Evolutionary conservation across 1,139 yeast species (phyloP), one percentile per base, ranked within the genome.

Genomic region (Insectozyma bohioensis): DNA sequence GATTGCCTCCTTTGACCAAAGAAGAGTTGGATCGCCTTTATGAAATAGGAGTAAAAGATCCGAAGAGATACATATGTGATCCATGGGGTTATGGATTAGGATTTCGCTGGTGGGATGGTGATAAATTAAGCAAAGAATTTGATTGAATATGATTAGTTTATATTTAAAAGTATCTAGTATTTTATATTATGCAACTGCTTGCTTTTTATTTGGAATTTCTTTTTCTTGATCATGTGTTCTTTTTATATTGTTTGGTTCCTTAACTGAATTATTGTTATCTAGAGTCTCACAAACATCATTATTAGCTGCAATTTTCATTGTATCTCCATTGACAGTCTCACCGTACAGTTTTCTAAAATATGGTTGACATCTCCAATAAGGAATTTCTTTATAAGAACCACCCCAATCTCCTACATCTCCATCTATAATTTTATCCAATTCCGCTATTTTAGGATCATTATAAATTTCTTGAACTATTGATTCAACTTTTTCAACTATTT

Each of bases 351-450:
- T 79, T 45, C 98, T 72, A 65, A 94, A 88, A 54, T 86, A 85
- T 2, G 98, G 98, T 59, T 92, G 98, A 44, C 95, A 80, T 47
- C 98, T 72, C 97, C 98, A 92, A 57, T 84, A 90, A 3, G 98
- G 98, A n/a, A 92, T 77, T 5, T 71, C 73, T 54, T 79, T 79
- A 56, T 92, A 92, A 12, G 70, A 48, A 1, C 95, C 95, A 33
- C 95, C 95, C 88, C 95, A 84, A 20, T 61, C 56, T 51, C 83
- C 80, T 2, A 54, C 28, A 0, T 90, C 87, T 0, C 90, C 87
- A 11, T 63, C 67, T 0, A 59, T 61, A 1, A 83, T 68, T 1
- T 56, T 59, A 47, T 85, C 95, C 13, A 64, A 34, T 22, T 62
- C 62, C 8, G 58, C 58, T 12, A 72, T 72, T 15, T 69, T 65